Evolutionary conservation across 805 yeast species (phyloP).

Genomic region (Tanozyma kutaoensis): DNA sequence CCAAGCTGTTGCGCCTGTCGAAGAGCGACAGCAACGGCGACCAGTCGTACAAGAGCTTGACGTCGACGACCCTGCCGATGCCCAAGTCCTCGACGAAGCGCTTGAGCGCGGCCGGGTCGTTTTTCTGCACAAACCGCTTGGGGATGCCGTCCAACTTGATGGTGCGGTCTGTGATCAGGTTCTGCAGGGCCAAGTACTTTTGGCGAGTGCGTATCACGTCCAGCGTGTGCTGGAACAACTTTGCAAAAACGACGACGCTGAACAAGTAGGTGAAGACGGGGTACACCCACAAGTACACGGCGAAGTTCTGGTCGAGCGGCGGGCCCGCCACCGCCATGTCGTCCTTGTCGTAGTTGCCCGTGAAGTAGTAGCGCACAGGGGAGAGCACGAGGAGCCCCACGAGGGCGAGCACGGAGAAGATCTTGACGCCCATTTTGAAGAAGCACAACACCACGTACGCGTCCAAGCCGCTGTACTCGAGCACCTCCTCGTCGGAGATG

Average conservation of each 20-base stretch:
- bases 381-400: conserved; percentile 17
- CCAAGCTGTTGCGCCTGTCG: conserved; percentile 14
- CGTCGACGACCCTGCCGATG: conserved; percentile 39
- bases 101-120: conserved; percentile 29
- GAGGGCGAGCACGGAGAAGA: conserved; percentile 9
- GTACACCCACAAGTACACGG: conserved; percentile 35
- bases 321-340: conserved; percentile 13
- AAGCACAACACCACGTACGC: conserved; percentile 24
- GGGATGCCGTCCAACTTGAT: conserved; percentile 45
- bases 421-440: conserved; percentile 18
- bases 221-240: conserved; percentile 32
- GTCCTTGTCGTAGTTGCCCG: conserved; percentile 31
- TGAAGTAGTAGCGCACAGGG: conserved; percentile 24
- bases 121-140: conserved; percentile 17
- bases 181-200: conserved; percentile 43
- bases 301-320: conserved; percentile 21
- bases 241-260: conserved; percentile 32
- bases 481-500: conserved; percentile 12
- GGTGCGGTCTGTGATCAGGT: conserved; percentile 48
- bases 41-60: conserved; percentile 35
- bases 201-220: conserved; percentile 40
- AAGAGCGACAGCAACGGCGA: conserved; percentile 26
- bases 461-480: conserved; percentile 12
- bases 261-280: conserved; percentile 44
- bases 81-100: conserved; percentile 40